Evolutionary conservation across 2,329 filamentous ascomycete species (phyloP).

Genomic region (Dactylellina sp.): DNA sequence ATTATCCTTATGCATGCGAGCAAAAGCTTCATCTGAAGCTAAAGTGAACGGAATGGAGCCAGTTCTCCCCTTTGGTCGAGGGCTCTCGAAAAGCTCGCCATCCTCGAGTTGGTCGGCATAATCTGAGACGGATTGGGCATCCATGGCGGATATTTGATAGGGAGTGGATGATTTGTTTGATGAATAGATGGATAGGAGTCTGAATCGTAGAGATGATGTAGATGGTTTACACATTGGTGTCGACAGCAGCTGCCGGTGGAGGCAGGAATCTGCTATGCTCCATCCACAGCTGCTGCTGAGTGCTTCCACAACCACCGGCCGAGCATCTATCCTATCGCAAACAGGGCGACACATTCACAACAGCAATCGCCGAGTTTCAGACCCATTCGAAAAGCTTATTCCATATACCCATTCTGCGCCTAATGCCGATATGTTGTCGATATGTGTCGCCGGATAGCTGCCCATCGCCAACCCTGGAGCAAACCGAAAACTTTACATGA

Average conservation of each 20-base stretch:
- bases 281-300: too few species aligned
- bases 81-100: conserved; percentile 2
- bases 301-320: too few species aligned
- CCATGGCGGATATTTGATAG: conserved; percentile 5
- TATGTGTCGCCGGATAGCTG: background rate
- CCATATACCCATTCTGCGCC: too few species aligned
- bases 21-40: conserved; percentile 8
- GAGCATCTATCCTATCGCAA: too few species aligned
- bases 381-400: too few species aligned
- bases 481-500: conserved; percentile 7
- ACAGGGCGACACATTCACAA: too few species aligned
- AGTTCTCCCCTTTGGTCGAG: background rate
- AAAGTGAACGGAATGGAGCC: background rate
- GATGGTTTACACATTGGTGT: too few species aligned
- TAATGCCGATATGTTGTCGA: background rate
- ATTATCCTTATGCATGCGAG: conserved; percentile 9
- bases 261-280: too few species aligned
- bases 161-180: background rate
- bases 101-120: conserved; percentile 6
- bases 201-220: too few species aligned
- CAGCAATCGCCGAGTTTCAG: too few species aligned
- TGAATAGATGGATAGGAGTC: background rate
- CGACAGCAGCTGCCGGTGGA: too few species aligned
- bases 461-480: conserved; percentile 20
- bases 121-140: background rate